Conservation (phyloP, 2,329 filamentous ascomycete species). For the Colletotrichum neosansevieriae region DNA sequence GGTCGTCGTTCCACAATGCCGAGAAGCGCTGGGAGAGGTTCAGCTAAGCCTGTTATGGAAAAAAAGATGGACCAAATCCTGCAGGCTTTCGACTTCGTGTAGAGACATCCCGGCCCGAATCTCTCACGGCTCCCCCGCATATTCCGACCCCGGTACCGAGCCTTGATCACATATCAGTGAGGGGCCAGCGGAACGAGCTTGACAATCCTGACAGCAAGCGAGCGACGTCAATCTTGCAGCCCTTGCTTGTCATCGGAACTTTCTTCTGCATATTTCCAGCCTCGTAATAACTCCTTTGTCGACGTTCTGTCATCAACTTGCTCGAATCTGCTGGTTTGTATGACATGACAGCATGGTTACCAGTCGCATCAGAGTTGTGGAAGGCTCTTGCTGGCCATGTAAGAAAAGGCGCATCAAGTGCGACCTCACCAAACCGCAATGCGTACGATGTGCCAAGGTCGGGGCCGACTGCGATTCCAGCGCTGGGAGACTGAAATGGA, state of each 20-base stretch:
- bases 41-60: conserved; percentile 24
- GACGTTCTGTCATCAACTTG: not conserved
- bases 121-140: conserved; percentile 7
- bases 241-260: not conserved
- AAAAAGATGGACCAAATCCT: conserved; percentile 26
- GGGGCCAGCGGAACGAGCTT: not conserved
- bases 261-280: not conserved
- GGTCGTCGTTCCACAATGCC: not conserved
- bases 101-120: not conserved
- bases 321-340: too few species aligned
- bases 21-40: not conserved
- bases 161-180: conserved; percentile 1
- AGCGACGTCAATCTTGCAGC: not conserved
- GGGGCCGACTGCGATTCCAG: conserved; percentile 47
- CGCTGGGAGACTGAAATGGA: conserved; percentile 56
- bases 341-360: too few species aligned
- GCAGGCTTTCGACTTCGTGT: not conserved
- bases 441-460: conserved; percentile 47
- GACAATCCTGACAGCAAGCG: not conserved
- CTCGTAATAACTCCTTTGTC: too few species aligned
- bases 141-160: not conserved
- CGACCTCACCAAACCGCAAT: conserved; percentile 50
- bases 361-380: too few species aligned
- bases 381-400: conserved; percentile 56
- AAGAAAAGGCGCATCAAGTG: conserved; percentile 50